phyloP scores from a whole-genome alignment of 352 stramenopile genomes.

The Phytophthora pistaciae region DNA sequence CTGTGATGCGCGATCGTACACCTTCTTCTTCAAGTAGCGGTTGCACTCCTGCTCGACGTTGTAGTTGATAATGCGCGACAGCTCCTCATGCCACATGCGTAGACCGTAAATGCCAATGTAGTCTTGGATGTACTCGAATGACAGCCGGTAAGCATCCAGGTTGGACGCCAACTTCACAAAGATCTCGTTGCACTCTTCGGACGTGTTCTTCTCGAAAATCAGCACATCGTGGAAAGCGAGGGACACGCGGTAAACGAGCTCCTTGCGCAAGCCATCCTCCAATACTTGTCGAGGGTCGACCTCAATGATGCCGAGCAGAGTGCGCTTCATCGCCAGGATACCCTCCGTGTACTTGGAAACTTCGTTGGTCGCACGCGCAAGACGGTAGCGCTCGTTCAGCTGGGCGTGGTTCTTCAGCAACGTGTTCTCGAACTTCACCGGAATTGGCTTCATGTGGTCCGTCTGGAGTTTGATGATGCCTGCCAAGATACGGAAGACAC shows the following conservation, averaged over 20 bases:
- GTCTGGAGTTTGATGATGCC: constrained; percentile 95
- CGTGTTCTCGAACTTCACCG: constrained; percentile 94
- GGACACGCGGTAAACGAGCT: constrained; percentile 93
- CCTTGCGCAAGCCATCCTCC: constrained; percentile 94
- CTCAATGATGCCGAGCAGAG: constrained; percentile 94
- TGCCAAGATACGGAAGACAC: constrained; percentile 94
- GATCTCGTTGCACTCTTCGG: constrained; percentile 85
- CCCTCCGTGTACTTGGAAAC: constrained; percentile 96
- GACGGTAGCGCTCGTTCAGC: constrained; percentile 92
- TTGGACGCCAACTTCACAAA: constrained; percentile 87
- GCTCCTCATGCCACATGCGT: constrained; percentile 96
- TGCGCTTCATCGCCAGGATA: constrained; percentile 96
- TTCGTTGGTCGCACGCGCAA: constrained; percentile 94
- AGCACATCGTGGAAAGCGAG: constrained; percentile 89
- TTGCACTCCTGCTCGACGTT: constrained; percentile 97
- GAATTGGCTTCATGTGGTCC: constrained; percentile 91
- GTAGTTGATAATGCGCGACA: constrained; percentile 95
- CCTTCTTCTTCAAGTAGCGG: constrained; percentile 95
- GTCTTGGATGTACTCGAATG: constrained; percentile 97
- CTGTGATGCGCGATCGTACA: constrained; percentile 91
- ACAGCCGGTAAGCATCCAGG: constrained; percentile 91
- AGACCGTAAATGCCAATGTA: constrained; percentile 96
- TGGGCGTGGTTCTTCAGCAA: constrained; percentile 94
- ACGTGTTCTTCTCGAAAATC: constrained; percentile 88
- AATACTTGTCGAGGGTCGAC: constrained; percentile 94